These are phyloP conservation scores for Nidularia sp. DNA, from an alignment of 768 basidiomycete species.

Conservation along the genomic window DNA sequence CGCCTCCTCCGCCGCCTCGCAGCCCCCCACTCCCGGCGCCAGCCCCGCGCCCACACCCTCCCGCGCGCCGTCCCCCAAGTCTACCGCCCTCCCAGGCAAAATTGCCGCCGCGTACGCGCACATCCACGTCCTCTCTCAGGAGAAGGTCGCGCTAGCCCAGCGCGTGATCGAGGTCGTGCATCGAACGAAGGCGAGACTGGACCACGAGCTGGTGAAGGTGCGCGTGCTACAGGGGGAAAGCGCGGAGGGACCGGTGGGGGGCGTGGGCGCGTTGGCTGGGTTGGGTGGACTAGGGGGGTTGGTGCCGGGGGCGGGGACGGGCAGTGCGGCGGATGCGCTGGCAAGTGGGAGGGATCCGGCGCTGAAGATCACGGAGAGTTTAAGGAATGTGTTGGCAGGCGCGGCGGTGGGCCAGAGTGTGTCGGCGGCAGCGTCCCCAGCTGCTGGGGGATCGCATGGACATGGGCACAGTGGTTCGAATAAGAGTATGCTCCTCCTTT, in stretches of 20 bases:
- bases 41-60: slow-evolving; percentile 19
- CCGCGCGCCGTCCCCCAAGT: slow-evolving; percentile 33
- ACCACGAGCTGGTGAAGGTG: slow-evolving; percentile 44
- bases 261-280: slow-evolving; percentile 21
- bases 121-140: slow-evolving; percentile 36
- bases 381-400: slow-evolving; percentile 35
- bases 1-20: slow-evolving; percentile 15
- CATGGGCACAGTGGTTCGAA: too few relatives aligned
- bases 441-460: too few relatives aligned
- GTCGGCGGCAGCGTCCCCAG: not conserved
- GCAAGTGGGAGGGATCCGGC: slow-evolving; percentile 27
- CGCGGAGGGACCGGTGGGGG: slow-evolving; percentile 27
- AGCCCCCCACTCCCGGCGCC: slow-evolving; percentile 11
- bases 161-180: slow-evolving; percentile 44
- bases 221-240: slow-evolving; percentile 43
- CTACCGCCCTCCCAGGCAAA: slow-evolving; percentile 32
- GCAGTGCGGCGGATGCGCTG: slow-evolving; percentile 10
- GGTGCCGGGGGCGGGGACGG: not conserved
- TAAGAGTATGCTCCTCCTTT: too few relatives aligned
- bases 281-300: slow-evolving; percentile 6
- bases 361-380: slow-evolving; percentile 36
- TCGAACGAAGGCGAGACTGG: slow-evolving; percentile 43
- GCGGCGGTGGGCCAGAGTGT: slow-evolving; percentile 20
- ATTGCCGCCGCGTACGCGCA: slow-evolving; percentile 42
- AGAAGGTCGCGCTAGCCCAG: slow-evolving; percentile 45